Percentiles rank a stretch among this genome's conserved stretches.
Conservation (phyloP, 192 early-diverging fungal genomes). For the Funneliformis mosseae region DNA sequence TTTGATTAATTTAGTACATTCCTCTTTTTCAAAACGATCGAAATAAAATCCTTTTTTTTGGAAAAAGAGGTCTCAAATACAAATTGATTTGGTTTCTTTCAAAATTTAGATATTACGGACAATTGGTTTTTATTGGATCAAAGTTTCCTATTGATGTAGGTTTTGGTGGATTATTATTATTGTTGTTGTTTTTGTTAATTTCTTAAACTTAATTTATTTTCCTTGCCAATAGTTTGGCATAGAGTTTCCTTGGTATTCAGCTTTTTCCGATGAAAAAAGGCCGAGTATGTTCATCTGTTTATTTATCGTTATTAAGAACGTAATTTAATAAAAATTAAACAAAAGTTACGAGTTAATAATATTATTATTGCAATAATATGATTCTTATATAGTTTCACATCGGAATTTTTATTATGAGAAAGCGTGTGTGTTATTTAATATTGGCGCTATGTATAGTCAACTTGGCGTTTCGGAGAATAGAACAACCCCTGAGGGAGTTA, state of each 20-base stretch:
- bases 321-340: no score
- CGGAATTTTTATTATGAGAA: constrained; percentile 83
- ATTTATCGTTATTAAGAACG: neutral
- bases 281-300: constrained; percentile 42
- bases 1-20: neutral
- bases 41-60: neutral
- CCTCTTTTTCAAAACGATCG: neutral
- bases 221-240: constrained; percentile 54
- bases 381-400: constrained; percentile 51
- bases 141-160: constrained; percentile 89
- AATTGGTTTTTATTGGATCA: constrained; percentile 77
- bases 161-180: constrained; percentile 38
- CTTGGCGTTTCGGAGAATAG: constrained; percentile 72
- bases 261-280: constrained; percentile 62
- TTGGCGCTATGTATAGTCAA: constrained; percentile 84
- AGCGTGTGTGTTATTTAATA: constrained; percentile 82
- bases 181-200: constrained; percentile 16
- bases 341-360: no score
- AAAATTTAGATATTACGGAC: constrained; percentile 74
- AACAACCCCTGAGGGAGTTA: constrained; percentile 73
- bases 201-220: neutral
- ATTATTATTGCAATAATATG: neutral
- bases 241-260: constrained; percentile 71
- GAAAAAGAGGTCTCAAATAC: neutral
- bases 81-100: neutral